Evolutionary conservation across 2,329 filamentous ascomycete species (phyloP).

Genomic region (Fusarium begoniae): DNA sequence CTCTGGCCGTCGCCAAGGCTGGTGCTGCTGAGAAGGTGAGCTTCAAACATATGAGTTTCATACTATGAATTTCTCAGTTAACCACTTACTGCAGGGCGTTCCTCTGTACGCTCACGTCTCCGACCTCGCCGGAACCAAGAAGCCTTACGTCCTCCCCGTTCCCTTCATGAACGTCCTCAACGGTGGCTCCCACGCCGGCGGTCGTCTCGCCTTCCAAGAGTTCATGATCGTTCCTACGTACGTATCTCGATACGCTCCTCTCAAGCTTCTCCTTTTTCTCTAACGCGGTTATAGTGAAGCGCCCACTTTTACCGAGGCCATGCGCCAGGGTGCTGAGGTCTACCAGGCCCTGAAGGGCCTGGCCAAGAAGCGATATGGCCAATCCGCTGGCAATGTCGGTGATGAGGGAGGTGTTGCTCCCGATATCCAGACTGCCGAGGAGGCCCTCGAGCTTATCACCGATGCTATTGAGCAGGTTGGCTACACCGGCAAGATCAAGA

Average conservation of each 20-base stretch:
- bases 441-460: constrained; percentile 96
- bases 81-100: constrained; percentile 62
- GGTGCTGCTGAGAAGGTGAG: constrained; percentile 84
- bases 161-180: constrained; percentile 96
- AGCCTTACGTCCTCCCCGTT: constrained; percentile 88
- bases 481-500: constrained; percentile 96
- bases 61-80: constrained; percentile 13
- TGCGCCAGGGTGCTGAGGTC: constrained; percentile 96
- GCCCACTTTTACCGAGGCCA: constrained; percentile 91
- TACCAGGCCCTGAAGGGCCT: constrained; percentile 98
- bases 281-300: constrained; percentile 66
- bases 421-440: constrained; percentile 96
- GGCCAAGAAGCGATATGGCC: constrained; percentile 99
- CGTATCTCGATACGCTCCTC: constrained; percentile 44
- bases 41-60: background rate
- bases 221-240: constrained; percentile 93
- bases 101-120: constrained; percentile 90
- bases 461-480: constrained; percentile 94
- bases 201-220: constrained; percentile 93
- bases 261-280: background rate
- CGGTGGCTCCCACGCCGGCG: constrained; percentile 95
- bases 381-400: constrained; percentile 98
- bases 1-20: constrained; percentile 85
- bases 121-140: constrained; percentile 88
- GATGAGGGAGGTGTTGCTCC: constrained; percentile 99